Evolutionary conservation across 495 filamentous ascomycete genomes (phyloP), one percentile per base, ranked within the genome.

Genomic region (Beverwykella pulmonaria): DNA sequence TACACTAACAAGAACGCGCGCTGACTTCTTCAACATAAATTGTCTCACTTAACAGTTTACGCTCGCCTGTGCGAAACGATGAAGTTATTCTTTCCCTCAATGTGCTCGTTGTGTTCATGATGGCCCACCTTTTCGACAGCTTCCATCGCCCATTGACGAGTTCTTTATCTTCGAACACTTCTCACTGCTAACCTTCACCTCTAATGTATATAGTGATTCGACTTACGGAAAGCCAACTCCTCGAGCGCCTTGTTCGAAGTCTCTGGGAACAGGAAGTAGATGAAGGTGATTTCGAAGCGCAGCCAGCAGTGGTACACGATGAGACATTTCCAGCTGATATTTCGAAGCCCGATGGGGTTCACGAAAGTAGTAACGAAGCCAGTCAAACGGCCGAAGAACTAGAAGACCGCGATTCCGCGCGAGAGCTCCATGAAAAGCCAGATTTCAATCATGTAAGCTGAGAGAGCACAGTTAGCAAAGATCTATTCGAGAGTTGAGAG

Each of bases 181-280:
- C 20, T 2, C 39, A 44, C 39, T 4, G 17, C 17, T 44, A 26
- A 7, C 22, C 2, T 12, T 23, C 17, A 20, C 2, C 48, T 20
- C 15, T n/a, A 10, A 14, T 44, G 17, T 9, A 12, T n/a, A 44
- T 7, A 44, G 6, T 34, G 12, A 12, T n/a, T n/a, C 6, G 32
- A 12, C 58, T 52, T 34, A 61, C 58, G 68, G 74, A 87, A 87
- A 0, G 86, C 82, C 32, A 89, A 69, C 68, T 89, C 87, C 76
- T 88, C 86, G 12, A 89, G 75, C 0, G 85, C 88, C 17, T 84
- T 76, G 17, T 80, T 82, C 41, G 79, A 71, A 0, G 87, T 88
- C 72, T 88, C 86, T 8, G 85, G 86, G 76, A 86, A 88, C 1
- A 88, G 78, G 64, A 86, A 85, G 67, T 79, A 88, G 41, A 88